A percentile compares a stretch with the other conserved stretches of the same genome.
phyloP scores from a whole-genome alignment of 441 rosid genomes.

The Adansonia gregorii region DNA sequence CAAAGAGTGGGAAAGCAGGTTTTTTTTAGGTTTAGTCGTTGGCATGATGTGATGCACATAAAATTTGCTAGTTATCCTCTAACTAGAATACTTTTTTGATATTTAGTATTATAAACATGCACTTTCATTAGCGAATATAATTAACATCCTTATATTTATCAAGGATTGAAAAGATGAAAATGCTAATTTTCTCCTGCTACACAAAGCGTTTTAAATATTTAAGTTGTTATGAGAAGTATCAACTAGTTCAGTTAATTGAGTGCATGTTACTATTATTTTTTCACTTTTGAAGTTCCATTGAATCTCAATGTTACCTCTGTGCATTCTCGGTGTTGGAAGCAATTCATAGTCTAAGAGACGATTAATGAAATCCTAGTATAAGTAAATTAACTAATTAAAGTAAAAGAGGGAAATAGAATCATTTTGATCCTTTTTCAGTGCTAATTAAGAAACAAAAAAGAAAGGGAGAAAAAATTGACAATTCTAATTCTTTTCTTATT shows the following conservation, averaged over 20 bases:
- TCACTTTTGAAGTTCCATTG: not conserved
- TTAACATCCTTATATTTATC: constrained; percentile 2
- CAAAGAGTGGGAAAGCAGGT: not conserved
- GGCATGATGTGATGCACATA: not conserved
- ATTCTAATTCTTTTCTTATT: constrained; percentile 10
- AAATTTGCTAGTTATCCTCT: not conserved
- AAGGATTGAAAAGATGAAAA: not conserved
- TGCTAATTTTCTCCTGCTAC: not conserved
- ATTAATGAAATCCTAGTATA: constrained; percentile 9
- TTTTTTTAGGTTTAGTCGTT: not conserved
- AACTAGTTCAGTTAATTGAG: not conserved
- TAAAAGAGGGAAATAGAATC: constrained; percentile 1
- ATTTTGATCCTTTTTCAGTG: constrained; percentile 4
- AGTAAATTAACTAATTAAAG: not conserved
- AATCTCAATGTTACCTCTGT: constrained; percentile 1
- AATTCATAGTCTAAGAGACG: not conserved
- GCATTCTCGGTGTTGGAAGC: constrained; percentile 9
- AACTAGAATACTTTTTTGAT: not conserved
- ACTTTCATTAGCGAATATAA: not conserved
- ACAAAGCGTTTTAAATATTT: no score
- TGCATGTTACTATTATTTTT: not conserved
- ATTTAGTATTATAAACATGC: not conserved
- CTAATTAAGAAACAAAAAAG: constrained; percentile 7
- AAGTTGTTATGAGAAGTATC: no score
- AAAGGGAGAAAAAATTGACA: not conserved